Evolutionary conservation across 345 rosid species (phyloP), one percentile per base, ranked within the genome.

Genomic region (Salix suchowensis): DNA sequence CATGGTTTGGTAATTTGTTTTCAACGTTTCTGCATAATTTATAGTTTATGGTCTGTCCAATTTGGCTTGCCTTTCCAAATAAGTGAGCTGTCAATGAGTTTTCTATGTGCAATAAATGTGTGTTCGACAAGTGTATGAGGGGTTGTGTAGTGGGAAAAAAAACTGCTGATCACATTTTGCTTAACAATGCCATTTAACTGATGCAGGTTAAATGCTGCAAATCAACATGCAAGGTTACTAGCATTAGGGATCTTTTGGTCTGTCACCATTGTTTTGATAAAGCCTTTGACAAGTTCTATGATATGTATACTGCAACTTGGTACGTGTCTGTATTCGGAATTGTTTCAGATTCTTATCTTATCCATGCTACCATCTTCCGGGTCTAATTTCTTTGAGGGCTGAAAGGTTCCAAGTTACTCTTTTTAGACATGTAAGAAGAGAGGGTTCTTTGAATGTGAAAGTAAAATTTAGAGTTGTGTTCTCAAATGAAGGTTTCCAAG

Each of bases 141-240:
- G 66, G 36, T 46, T 15, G 39, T 32, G 40, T 37, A 3, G 40
- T 18, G 30, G 67, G 7, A 4, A 5, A 66, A 30, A 32, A 32
- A 66, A 16, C 16, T 46, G 6, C 34, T 30, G 15, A 65, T 32
- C n/a, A n/a, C n/a, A 21, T 40, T 67, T 4, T 70, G 36, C 32
- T 67, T 14, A 30, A 55, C 83, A 37, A 76, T 62, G 67, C 65
- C 58, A 68, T 37, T 11, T 67, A 19, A 55, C 21, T 66, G 34
- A 71, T 77, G 70, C 82, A 89, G 96, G 91, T 89, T 46, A 91
- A 91, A 85, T 91, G 96, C 89, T 88, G 92, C 67, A 91, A 91
- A 78, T 81, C 93, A 71, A 88, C 91, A 14, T 91, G 93, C 86
- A 80, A 84, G 65, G 88, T 89, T 78, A 91, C 92, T 28, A 79